Conservation (phyloP, 352 stramenopile genomes). For the Globisporangium alternatum region DNA sequence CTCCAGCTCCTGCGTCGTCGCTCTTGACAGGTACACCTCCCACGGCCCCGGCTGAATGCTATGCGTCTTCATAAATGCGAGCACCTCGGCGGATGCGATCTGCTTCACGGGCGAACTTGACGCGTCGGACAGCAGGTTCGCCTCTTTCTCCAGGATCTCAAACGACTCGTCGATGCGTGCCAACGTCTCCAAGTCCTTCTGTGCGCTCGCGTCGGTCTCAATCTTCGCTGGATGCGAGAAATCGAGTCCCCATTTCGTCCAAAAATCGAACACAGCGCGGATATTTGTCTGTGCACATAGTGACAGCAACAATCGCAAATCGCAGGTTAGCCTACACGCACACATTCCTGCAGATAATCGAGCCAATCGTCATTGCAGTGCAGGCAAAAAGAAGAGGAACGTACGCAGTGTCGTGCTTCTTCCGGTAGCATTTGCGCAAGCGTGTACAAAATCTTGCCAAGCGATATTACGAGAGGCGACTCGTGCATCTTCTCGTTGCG, state of each 20-base stretch:
- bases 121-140: constrained; percentile 46
- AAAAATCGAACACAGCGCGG: constrained; percentile 75
- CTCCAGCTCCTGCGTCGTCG: constrained; percentile 60
- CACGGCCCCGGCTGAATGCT: constrained; percentile 70
- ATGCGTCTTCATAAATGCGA: constrained; percentile 80
- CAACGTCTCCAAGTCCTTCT: constrained; percentile 39
- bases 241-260: constrained; percentile 79
- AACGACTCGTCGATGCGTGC: constrained; percentile 57
- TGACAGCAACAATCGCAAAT: constrained; percentile 5
- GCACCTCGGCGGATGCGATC: constrained; percentile 53
- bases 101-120: constrained; percentile 71
- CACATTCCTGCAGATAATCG: background rate
- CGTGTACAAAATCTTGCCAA: constrained; percentile 62
- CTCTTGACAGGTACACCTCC: constrained; percentile 76
- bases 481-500: constrained; percentile 76
- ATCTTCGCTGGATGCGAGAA: constrained; percentile 36
- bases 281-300: constrained; percentile 49
- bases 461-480: constrained; percentile 57
- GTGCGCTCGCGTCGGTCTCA: constrained; percentile 26
- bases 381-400: constrained; percentile 17
- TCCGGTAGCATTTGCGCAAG: constrained; percentile 60
- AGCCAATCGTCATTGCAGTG: background rate
- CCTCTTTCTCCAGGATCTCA: constrained; percentile 60
- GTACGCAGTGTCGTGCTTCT: constrained; percentile 64
- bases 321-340: background rate